Base-by-base conservation (phyloP, 352 stramenopile genomes). In the Thalassiosira hispida region DNA sequence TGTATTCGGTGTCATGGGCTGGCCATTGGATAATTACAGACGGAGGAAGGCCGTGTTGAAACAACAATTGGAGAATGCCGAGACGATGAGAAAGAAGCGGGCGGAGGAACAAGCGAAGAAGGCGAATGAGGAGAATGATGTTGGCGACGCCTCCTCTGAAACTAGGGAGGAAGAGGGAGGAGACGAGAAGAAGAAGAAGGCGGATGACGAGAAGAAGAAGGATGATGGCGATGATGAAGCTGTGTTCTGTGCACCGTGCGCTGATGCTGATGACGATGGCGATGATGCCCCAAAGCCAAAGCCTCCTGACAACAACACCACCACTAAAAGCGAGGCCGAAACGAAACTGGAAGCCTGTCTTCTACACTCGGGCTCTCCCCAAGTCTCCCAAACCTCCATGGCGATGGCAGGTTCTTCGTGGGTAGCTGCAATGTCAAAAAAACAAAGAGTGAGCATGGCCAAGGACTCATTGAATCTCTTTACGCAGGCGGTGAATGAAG, bases 1-100 rank as follows among this genome's bases (percentile, higher is more conserved):
- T 51, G 55, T 47, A 42, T 83, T 78, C 33, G n/a, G 2, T 12
- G 75, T 65, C 51, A 71, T 83, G 52, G 75, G 75, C 18, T 83
- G 75, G 75, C 56, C 63, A 27, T 40, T 40, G 18, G 47, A 68
- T 1, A 67, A 64, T 29, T 78, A 83, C 35, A 3, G 52, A 11
- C 22, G 27, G 12, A 44, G 56, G 56, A 65, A 61, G 40, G 23
- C 42, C 27, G 29, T 23, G 47, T 40, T 77, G 14, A 18, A 47
- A 4, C 31, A 72, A 40, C 53, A 65, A 23, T 6, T 29, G 2
- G 44, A 31, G 31, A 65, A 57, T 61, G 20, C 27, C 1, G 25
- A 74, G 40, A 22, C 38, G 51, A 49, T 65, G 52, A 63, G 18
- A 18, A 11, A 57, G 65, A 49, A 65, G 51, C 16, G 23, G 40